phyloP scores from a whole-genome alignment of 371 early-diverging fungal species.

The Mucor indicus region DNA sequence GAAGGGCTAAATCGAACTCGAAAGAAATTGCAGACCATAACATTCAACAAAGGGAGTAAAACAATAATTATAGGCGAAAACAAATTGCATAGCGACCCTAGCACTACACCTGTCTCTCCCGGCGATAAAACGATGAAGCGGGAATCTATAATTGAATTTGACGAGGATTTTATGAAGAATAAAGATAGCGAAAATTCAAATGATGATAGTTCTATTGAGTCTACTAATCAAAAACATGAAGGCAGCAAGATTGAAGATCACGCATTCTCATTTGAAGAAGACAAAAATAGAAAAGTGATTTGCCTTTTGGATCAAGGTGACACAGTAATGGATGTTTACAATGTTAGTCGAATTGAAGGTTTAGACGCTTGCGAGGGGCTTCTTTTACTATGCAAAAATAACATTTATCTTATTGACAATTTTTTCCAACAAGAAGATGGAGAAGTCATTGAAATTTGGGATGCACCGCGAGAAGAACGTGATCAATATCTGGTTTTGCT shows the following conservation, averaged over 20 bases:
- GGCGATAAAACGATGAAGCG: no score
- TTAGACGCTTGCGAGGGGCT: conserved; percentile 74
- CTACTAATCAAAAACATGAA: conserved; percentile 3
- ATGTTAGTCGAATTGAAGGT: conserved; percentile 70
- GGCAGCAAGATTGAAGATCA: conserved; percentile 25
- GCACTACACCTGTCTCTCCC: no score
- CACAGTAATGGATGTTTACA: conserved; percentile 68
- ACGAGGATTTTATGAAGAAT: neutral
- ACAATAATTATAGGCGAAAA: no score
- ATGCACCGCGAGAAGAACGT: conserved; percentile 68
- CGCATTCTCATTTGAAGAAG: conserved; percentile 60
- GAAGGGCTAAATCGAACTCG: conserved; percentile 66
- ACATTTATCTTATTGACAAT: conserved; percentile 75
- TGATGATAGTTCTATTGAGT: neutral
- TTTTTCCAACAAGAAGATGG: conserved; percentile 70
- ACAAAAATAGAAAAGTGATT: conserved; percentile 69
- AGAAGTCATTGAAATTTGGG: conserved; percentile 74
- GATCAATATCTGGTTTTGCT: conserved; percentile 64
- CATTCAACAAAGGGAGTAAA: neutral
- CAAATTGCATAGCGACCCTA: no score
- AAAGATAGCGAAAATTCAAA: no score
- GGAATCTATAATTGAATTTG: neutral
- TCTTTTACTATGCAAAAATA: conserved; percentile 67
- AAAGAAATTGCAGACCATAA: conserved; percentile 44
- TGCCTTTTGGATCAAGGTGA: conserved; percentile 72